A percentile compares a stretch with the other conserved stretches of the same genome.
Conservation (phyloP, 208 protist genomes). For the Acanthamoeba divionensis region DNA sequence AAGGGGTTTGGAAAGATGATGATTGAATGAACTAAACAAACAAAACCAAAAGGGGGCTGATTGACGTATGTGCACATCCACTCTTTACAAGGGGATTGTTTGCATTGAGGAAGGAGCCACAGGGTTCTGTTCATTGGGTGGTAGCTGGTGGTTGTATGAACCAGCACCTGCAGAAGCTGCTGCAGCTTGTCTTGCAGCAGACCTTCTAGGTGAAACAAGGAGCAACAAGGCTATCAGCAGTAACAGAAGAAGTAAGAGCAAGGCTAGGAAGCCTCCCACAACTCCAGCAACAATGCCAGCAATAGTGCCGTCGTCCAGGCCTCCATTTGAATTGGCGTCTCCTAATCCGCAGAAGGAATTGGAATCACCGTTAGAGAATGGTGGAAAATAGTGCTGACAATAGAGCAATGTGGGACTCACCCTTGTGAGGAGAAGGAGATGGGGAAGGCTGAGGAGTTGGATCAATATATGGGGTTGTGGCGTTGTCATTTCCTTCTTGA, state of each 20-base stretch:
- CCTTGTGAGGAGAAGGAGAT: neutral
- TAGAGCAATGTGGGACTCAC: too few relatives aligned
- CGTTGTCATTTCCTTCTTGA: neutral
- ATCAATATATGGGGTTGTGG: neutral
- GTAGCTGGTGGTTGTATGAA: neutral
- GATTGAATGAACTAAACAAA: neutral
- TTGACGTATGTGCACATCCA: neutral
- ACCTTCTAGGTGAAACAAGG: neutral
- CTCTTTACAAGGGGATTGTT: neutral
- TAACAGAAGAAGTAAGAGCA: neutral
- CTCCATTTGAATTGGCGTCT: neutral
- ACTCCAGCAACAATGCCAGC: neutral
- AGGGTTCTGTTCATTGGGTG: neutral
- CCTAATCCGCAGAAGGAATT: too few relatives aligned
- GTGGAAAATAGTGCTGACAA: too few relatives aligned
- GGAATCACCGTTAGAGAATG: too few relatives aligned
- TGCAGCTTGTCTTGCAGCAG: too few relatives aligned
- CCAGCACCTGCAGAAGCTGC: neutral
- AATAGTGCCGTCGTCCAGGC: neutral
- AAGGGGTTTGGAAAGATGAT: too few relatives aligned
- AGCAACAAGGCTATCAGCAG: neutral
- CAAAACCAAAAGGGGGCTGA: too few relatives aligned
- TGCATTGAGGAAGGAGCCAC: neutral
- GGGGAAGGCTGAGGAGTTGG: neutral
- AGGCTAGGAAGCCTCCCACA: neutral